Percentiles rank a stretch among this genome's conserved stretches.
Conservation (phyloP, 495 filamentous ascomycete species). For the Podospora anserina region DNA sequence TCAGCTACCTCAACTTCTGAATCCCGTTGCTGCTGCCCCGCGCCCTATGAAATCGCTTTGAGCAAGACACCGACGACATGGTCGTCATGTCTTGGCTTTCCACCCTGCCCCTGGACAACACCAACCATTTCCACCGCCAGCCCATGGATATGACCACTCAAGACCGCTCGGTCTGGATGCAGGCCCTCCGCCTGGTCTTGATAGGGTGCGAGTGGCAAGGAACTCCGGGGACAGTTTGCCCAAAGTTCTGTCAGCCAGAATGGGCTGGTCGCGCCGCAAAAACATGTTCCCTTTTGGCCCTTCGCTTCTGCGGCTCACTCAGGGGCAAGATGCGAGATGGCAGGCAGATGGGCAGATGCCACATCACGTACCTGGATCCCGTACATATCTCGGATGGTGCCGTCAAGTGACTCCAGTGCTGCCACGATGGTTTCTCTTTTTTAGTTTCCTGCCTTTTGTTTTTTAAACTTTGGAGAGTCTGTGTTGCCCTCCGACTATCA, state of each 20-base stretch:
- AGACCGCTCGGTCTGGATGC: not conserved
- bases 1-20: constrained; percentile 25
- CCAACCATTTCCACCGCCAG: not conserved
- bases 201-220: constrained; percentile 1
- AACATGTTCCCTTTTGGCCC: not conserved
- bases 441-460: not conserved
- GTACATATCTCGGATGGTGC: not conserved
- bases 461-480: not conserved
- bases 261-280: constrained; percentile 7
- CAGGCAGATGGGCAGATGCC: constrained; percentile 1
- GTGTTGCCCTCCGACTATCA: not conserved
- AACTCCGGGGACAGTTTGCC: not conserved
- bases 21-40: constrained; percentile 16
- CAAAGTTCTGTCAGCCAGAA: constrained; percentile 4
- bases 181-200: not conserved
- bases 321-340: not conserved
- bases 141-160: not conserved
- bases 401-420: not conserved
- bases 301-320: constrained; percentile 12
- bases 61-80: constrained; percentile 13
- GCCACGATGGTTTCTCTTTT: constrained; percentile 5
- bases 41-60: constrained; percentile 28
- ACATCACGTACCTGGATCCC: not conserved
- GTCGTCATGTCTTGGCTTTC: constrained; percentile 3
- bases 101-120: constrained; percentile 7